Evolutionary conservation across 805 yeast genomes (phyloP).

Genomic region (Candida morakotiae): DNA sequence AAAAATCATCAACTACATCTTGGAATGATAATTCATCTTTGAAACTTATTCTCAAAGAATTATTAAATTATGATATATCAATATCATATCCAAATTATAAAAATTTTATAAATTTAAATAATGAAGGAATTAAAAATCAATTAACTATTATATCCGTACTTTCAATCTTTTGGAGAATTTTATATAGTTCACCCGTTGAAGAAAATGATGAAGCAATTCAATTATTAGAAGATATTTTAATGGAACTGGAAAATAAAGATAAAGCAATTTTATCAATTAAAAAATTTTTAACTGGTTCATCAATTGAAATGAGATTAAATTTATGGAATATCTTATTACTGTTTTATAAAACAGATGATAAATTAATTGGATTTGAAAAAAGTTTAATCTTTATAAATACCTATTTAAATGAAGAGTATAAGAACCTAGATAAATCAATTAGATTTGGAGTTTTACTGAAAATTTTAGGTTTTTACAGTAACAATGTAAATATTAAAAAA

Average conservation of each 20-base stretch:
- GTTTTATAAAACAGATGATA: slow-evolving; percentile 38
- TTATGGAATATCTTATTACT: slow-evolving; percentile 73
- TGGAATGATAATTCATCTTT: slow-evolving; percentile 28
- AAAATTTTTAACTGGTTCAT: slow-evolving; percentile 56
- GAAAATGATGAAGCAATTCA: slow-evolving; percentile 30
- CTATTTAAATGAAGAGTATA: slow-evolving; percentile 22
- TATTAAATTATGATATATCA: slow-evolving; percentile 15
- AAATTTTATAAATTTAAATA: slow-evolving; percentile 53
- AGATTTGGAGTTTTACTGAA: slow-evolving; percentile 44
- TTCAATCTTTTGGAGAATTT: slow-evolving; percentile 54
- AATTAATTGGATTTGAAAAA: slow-evolving; percentile 48
- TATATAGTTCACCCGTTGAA: slow-evolving; percentile 28
- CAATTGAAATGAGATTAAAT: slow-evolving; percentile 62
- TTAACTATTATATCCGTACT: slow-evolving; percentile 70
- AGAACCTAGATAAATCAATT: slow-evolving; percentile 17
- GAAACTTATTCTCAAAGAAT: slow-evolving; percentile 17
- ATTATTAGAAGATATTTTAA: slow-evolving; percentile 45
- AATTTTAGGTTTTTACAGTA: slow-evolving; percentile 51
- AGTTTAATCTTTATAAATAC: slow-evolving; percentile 43
- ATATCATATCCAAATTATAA: slow-evolving; percentile 55
- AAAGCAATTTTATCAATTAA: slow-evolving; percentile 46
- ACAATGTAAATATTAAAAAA: slow-evolving; percentile 27
- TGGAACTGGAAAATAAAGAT: slow-evolving; percentile 15
- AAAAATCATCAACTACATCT: slow-evolving; percentile 23
- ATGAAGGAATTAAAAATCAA: slow-evolving; percentile 51